These are phyloP conservation scores for Sclerotinia trifoliorum DNA, from an alignment of 2,329 filamentous ascomycete species.

Conservation along the genomic window DNA sequence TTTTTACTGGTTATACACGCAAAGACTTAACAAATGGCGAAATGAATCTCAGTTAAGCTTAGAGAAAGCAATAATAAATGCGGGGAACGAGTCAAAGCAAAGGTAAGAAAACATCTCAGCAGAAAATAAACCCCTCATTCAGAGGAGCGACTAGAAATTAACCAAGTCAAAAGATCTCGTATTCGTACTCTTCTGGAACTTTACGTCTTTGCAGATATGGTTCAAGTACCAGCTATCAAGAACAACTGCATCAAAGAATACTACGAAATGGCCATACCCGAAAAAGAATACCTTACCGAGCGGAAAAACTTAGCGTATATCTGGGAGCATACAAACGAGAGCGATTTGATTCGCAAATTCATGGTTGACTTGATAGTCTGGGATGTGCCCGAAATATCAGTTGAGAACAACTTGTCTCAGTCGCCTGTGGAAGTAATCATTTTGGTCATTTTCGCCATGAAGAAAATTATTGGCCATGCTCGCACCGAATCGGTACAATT, in stretches of 20 bases:
- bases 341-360: conserved; percentile 14
- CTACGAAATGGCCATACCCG: not conserved
- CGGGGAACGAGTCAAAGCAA: not conserved
- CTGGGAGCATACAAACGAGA: conserved; percentile 17
- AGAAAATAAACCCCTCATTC: not conserved
- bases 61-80: not conserved
- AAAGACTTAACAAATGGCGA: not conserved
- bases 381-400: not conserved
- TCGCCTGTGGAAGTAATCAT: too few species aligned
- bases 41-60: not conserved
- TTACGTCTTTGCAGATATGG: conserved; percentile 25
- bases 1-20: conserved; percentile 24
- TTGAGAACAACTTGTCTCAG: not conserved
- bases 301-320: not conserved
- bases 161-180: not conserved
- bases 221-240: not conserved
- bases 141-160: too few species aligned
- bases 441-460: not conserved
- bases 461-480: not conserved
- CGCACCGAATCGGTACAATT: not conserved
- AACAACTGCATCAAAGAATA: conserved; percentile 20
- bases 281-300: not conserved
- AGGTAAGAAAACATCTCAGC: not conserved
- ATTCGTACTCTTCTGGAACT: conserved; percentile 1
- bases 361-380: conserved; percentile 21